phyloP scores from a whole-genome alignment of 2,329 filamentous ascomycete genomes.

The Chrysoporthe cubensis region DNA sequence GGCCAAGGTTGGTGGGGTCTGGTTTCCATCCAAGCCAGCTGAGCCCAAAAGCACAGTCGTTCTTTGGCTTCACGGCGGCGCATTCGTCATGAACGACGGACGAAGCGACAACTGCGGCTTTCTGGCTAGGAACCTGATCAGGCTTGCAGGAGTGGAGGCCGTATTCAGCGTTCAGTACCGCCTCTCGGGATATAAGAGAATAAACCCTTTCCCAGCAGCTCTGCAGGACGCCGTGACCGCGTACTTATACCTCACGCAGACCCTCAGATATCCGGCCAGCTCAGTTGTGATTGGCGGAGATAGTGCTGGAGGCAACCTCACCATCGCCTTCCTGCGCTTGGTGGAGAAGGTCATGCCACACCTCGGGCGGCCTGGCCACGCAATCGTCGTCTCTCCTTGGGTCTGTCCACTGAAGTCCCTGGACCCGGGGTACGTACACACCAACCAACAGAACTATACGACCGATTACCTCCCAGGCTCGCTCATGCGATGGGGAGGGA shows the following conservation, averaged over 20 bases:
- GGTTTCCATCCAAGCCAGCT: background rate
- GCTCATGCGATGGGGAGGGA: background rate
- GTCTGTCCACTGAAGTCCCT: background rate
- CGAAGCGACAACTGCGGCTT: background rate
- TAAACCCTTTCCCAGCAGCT: background rate
- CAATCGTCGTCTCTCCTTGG: background rate
- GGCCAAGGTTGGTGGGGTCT: background rate
- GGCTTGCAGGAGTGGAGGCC: background rate
- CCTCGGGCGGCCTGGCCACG: background rate
- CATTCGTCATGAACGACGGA: background rate
- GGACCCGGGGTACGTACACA: background rate
- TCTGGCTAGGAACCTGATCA: background rate
- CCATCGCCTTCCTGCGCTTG: background rate
- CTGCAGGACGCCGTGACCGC: background rate
- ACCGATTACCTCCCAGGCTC: background rate
- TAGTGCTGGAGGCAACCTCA: background rate
- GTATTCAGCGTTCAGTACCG: background rate
- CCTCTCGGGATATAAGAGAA: background rate
- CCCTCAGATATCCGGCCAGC: background rate
- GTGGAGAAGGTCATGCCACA: background rate
- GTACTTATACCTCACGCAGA: background rate
- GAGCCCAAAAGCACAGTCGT: background rate
- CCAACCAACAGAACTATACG: background rate
- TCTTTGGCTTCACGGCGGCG: no score
- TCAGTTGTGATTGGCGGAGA: background rate